Evolutionary conservation across 2,329 filamentous ascomycete species (phyloP).

Genomic region (Aspergillus sp.): DNA sequence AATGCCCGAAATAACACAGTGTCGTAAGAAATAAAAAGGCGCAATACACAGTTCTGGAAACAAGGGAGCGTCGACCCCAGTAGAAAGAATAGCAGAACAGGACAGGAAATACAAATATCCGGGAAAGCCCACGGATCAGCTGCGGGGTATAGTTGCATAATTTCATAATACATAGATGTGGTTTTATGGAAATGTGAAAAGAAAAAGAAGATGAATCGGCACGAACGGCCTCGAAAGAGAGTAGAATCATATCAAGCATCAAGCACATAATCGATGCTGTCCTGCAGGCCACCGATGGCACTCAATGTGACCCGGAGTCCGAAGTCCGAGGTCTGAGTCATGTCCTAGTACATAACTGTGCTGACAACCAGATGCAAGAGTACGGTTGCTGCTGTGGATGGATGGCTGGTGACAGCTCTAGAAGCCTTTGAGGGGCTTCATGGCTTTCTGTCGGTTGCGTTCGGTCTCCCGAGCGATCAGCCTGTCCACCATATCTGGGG

Average conservation of each 20-base stretch:
- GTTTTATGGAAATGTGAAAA: not conserved
- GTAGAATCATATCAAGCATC: not conserved
- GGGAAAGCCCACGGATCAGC: conserved; percentile 14
- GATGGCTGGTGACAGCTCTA: conserved; percentile 15
- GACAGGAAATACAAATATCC: conserved; percentile 9
- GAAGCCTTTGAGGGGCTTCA: conserved; percentile 31
- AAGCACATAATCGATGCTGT: not conserved
- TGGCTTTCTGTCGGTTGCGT: conserved; percentile 30
- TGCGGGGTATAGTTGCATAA: conserved; percentile 13
- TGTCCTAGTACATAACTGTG: too few relatives aligned
- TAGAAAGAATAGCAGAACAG: not conserved
- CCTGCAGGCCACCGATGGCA: not conserved
- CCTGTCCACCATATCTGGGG: conserved; percentile 36
- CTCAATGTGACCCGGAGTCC: not conserved
- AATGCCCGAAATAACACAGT: not conserved
- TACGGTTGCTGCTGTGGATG: not conserved
- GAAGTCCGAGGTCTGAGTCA: not conserved
- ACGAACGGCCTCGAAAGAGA: not conserved
- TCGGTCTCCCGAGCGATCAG: conserved; percentile 39
- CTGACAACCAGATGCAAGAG: not conserved
- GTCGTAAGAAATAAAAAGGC: not conserved
- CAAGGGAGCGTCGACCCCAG: not conserved
- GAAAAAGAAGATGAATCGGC: not conserved
- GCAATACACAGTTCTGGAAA: not conserved
- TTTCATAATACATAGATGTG: conserved; percentile 8